A percentile compares a stretch with the other conserved stretches of the same genome.
These are phyloP conservation scores for Sugiyamaella qingdaonensis DNA, from an alignment of 805 yeast genomes.

Conservation along the genomic window DNA sequence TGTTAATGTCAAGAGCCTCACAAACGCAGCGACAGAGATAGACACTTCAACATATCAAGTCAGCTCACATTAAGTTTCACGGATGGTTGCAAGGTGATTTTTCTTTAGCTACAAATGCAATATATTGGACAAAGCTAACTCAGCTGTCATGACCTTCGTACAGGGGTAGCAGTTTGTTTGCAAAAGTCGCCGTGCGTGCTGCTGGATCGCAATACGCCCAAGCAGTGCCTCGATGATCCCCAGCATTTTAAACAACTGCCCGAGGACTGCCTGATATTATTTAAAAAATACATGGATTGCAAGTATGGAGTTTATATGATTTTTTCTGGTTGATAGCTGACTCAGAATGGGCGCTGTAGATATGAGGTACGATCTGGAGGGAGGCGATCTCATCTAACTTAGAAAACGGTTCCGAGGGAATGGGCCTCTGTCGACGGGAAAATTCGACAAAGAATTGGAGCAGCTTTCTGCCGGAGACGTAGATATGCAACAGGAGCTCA, in stretches of 20 bases:
- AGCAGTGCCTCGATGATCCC: constrained; percentile 79
- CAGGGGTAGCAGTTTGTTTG: constrained; percentile 91
- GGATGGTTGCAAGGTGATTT: constrained; percentile 21
- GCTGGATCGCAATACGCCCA: constrained; percentile 83
- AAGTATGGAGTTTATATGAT: constrained; percentile 34
- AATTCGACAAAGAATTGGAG: constrained; percentile 81
- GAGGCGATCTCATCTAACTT: constrained; percentile 12
- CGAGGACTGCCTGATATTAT: constrained; percentile 78
- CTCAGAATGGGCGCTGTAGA: constrained; percentile 38
- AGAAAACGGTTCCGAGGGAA: constrained; percentile 87
- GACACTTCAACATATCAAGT: no score
- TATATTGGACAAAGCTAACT: background rate
- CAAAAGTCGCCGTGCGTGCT: constrained; percentile 96
- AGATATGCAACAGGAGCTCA: constrained; percentile 75
- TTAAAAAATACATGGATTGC: constrained; percentile 85
- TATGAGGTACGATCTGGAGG: constrained; percentile 40
- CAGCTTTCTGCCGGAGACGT: constrained; percentile 76
- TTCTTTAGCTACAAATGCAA: no score
- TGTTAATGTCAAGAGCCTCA: no score
- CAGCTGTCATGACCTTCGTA: constrained; percentile 91
- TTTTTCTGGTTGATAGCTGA: background rate
- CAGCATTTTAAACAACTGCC: constrained; percentile 74
- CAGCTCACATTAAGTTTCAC: background rate
- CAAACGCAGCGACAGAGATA: no score
- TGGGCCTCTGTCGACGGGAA: constrained; percentile 89